A percentile compares a stretch with the other conserved stretches of the same genome.
phyloP scores from a whole-genome alignment of 345 rosid species.

The Eutrema heterophyllum region DNA sequence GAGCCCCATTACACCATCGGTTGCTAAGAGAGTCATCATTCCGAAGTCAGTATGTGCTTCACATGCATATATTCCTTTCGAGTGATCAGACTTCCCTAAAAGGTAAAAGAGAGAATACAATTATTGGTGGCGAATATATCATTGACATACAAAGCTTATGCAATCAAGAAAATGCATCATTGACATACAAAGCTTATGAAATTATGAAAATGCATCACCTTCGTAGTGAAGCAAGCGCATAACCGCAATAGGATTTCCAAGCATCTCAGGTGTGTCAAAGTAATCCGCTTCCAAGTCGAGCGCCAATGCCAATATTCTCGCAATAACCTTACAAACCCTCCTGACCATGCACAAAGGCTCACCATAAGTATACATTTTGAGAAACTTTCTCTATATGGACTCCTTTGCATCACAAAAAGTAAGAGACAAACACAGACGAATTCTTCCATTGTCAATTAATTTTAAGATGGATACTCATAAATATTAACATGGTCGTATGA shows the following conservation, averaged over 20 bases:
- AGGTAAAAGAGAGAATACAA: too few species aligned
- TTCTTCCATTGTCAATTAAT: background rate
- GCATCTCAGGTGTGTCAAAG: constrained; percentile 75
- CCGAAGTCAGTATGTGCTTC: constrained; percentile 92
- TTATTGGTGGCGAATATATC: too few species aligned
- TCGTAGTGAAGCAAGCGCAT: constrained; percentile 66
- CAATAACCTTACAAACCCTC: constrained; percentile 56
- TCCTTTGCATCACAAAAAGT: too few species aligned
- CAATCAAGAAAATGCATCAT: too few species aligned
- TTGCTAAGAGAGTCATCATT: constrained; percentile 73
- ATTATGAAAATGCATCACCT: constrained; percentile 34
- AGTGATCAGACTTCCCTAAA: constrained; percentile 54
- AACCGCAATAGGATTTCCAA: constrained; percentile 67
- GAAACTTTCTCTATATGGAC: too few species aligned
- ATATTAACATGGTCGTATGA: background rate
- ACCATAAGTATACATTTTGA: background rate
- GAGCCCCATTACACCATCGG: constrained; percentile 65
- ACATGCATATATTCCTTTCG: constrained; percentile 65
- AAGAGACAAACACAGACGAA: too few species aligned
- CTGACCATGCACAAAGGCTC: constrained; percentile 23
- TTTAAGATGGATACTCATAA: background rate
- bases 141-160: too few species aligned
- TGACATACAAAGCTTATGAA: constrained; percentile 14
- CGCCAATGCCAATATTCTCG: constrained; percentile 70
- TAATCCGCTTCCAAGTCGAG: constrained; percentile 67